These are phyloP conservation scores for Chaetothyriales sp. DNA, from an alignment of 2,329 filamentous ascomycete genomes.

Conservation along the genomic window DNA sequence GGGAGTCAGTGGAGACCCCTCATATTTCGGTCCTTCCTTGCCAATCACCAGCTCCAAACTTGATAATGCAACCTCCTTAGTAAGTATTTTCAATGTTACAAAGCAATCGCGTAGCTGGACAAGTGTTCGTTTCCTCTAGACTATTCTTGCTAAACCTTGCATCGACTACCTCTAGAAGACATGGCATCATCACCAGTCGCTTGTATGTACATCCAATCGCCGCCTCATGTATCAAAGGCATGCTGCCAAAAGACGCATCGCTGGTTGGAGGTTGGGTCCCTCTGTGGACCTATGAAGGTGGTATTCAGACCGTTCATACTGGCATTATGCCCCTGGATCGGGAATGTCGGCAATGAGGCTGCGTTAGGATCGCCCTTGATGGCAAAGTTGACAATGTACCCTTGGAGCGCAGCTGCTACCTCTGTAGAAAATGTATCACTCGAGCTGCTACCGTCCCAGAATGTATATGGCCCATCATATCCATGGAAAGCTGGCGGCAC, in stretches of 20 bases:
- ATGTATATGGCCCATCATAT: constrained; percentile 38
- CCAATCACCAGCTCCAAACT: no score
- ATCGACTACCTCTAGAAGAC: no score
- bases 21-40: no score
- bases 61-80: no score
- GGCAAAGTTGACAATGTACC: constrained; percentile 25
- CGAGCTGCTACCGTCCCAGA: constrained; percentile 28
- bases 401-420: constrained; percentile 24
- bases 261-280: constrained; percentile 32
- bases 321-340: constrained; percentile 31
- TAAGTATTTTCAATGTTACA: no score
- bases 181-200: no score
- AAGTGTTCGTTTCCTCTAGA: no score
- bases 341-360: constrained; percentile 28
- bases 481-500: constrained; percentile 40
- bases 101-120: no score
- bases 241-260: constrained; percentile 42
- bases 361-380: constrained; percentile 22
- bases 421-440: constrained; percentile 22
- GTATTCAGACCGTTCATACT: constrained; percentile 31
- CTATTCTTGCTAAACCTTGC: no score
- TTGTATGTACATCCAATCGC: neutral
- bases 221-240: neutral
- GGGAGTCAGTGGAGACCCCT: no score
- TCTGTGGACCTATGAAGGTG: constrained; percentile 26